Conservation (phyloP, 2,329 filamentous ascomycete genomes). For the Stenocarpella maydis region DNA sequence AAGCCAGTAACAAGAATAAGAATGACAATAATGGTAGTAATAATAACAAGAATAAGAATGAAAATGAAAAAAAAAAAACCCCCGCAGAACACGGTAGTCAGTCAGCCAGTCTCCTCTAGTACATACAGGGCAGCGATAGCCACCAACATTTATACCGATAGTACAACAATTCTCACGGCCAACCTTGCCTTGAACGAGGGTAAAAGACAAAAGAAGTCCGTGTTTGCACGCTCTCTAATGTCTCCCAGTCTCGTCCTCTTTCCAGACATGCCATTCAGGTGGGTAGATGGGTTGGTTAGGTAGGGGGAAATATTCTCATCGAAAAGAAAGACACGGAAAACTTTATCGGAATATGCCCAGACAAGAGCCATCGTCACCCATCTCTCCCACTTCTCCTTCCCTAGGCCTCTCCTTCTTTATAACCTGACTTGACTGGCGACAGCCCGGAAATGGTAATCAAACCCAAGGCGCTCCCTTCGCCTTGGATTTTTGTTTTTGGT, state of each 20-base stretch:
- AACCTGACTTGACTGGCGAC: not conserved
- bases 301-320: constrained; percentile 19
- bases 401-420: constrained; percentile 13
- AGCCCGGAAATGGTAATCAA: constrained; percentile 5
- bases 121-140: not conserved
- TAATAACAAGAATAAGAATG: too few species aligned
- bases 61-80: too few species aligned
- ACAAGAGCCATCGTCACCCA: constrained; percentile 1
- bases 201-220: not conserved
- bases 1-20: not conserved
- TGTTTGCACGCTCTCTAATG: constrained; percentile 31
- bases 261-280: constrained; percentile 12
- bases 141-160: not conserved
- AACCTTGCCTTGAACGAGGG: not conserved
- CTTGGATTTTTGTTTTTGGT: constrained; percentile 26
- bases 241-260: constrained; percentile 22
- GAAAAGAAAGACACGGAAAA: not conserved
- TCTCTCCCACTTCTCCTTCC: not conserved
- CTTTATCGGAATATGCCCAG: constrained; percentile 3
- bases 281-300: not conserved
- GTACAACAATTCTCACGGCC: not conserved
- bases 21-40: too few species aligned
- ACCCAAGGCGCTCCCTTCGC: constrained; percentile 27
- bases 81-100: not conserved
- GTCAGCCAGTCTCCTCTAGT: too few species aligned